A percentile compares a stretch with the other conserved stretches of the same genome.
Evolutionary conservation across 1,284 basidiomycete species (phyloP).

Genomic region (Melampsora larici-populina): DNA sequence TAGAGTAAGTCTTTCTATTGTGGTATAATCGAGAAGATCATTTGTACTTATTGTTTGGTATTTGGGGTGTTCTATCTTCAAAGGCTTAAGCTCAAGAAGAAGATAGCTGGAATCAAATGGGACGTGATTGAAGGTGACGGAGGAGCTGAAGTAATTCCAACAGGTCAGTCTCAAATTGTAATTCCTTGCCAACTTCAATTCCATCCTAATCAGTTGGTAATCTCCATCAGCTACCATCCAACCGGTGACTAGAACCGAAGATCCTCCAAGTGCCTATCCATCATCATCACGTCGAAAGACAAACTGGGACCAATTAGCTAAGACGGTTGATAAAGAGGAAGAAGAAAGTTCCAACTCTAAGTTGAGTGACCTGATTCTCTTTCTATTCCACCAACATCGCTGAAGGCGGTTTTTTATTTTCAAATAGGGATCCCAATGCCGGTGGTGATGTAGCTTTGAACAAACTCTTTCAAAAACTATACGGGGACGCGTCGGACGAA

Average conservation of each 20-base stretch:
- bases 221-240: background rate
- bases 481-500: conserved; percentile 71
- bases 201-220: too few species aligned
- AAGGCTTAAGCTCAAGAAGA: conserved; percentile 63
- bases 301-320: conserved; percentile 77
- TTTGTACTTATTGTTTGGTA: too few species aligned
- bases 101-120: conserved; percentile 66
- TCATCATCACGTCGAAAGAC: conserved; percentile 58
- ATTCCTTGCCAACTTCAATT: too few species aligned
- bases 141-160: background rate
- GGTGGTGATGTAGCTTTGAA: conserved; percentile 66
- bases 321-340: conserved; percentile 61
- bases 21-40: too few species aligned
- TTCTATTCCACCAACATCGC: background rate
- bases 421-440: conserved; percentile 66
- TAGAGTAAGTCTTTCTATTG: conserved; percentile 59
- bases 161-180: background rate
- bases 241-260: background rate
- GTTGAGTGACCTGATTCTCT: background rate
- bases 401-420: conserved; percentile 50
- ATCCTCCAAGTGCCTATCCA: conserved; percentile 47
- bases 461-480: conserved; percentile 58
- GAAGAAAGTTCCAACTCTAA: conserved; percentile 60
- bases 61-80: too few species aligned
- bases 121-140: conserved; percentile 66